Evolutionary conservation across 2,329 filamentous ascomycete genomes (phyloP), one percentile per base, ranked within the genome.

Genomic region (Colletotrichum theobromicola): DNA sequence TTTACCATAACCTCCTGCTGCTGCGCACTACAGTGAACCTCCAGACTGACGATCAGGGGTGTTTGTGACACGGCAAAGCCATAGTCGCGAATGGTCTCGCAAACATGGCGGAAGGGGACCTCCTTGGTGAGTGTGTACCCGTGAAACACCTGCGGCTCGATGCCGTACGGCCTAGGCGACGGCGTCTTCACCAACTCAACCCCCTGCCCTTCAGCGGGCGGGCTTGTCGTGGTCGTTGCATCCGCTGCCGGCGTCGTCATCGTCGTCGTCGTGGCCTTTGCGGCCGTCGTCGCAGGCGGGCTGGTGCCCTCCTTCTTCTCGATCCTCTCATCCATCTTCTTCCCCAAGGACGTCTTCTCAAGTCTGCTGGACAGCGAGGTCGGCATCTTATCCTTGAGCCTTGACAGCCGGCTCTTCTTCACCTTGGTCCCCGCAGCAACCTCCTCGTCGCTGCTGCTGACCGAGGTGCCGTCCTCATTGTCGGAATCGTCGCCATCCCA

Each of bases 1-100:
- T 94, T 89, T 7, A 98, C 95, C 95, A 98, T 98, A 72, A 93
- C 89, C 77, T 94, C 90, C 82, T 99, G 97, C 84, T 99, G 97
- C 71, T 93, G 90, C 0, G 91, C 85, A 76, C 88, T 89, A 77
- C 95, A 95, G 85, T 98, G 97, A 0, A 98, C 95, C 83, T 99
- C 97, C 35, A 99, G 89, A 80, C 95, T 98, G 79, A 98, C 93
- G 74, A 98, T 96, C n/a, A 99, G 87, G 0, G 97, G 97, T 21
- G 98, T 86, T 75, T 96, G 93, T 24, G 91, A 93, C 5, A 88
- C 90, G 4, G 90, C 85, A 79, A 98, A 98, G 2, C 94, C 95
- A 79, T 93, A 91, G 70, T 98, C 91, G 35, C 91, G 88, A 77
- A 98, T 96, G 0, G 94, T 92, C 70, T 90, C 87, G 84, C 96